Base-by-base conservation (phyloP, 306 rosid species). In the Delonix regia region DNA sequence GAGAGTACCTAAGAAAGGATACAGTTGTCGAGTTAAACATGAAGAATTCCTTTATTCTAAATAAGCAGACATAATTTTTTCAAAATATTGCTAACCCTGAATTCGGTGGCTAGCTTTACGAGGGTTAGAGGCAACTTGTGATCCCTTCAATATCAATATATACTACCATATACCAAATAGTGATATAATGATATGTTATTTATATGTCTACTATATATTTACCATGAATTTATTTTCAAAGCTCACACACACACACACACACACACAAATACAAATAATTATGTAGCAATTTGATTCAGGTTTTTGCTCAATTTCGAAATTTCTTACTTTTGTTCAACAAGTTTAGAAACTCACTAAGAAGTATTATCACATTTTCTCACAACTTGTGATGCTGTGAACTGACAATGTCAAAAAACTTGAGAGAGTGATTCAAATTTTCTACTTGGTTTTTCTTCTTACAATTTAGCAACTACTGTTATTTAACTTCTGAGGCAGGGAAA, bases 1-100 rank as follows among this genome's bases (percentile, higher is more conserved):
- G 81, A 60, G 62, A 79, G 74, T 70, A 75, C 75, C 87, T 83
- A 36, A 53, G 9, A 42, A 78, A 34, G 25, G 41, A 71, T 42
- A 28, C 10, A 47, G 7, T 59, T n/a, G 5, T 57, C 6, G 47
- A 6, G 51, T 38, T 25, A 14, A 45, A 74, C 55, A 63, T 34
- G 47, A 34, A 34, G 69, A 19, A 33, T 55, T n/a, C 47, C 47
- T 3, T 8, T 63, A 34, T 34, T 63, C 47, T 45, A 63, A 16
- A 63, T 38, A 49, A 16, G 22, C 22, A 15, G 7, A 49, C 8
- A 49, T 13, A 47, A 47, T 47, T 7, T 47, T 13, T 13, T 13
- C 19, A 53, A 38, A 22, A 15, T 14, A n/a, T n/a, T n/a, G n/a
- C n/a, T n/a, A n/a, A n/a, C n/a, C n/a, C n/a, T n/a, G n/a, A n/a